A percentile compares a stretch with the other conserved stretches of the same genome.
Conservation (phyloP, 2,329 filamentous ascomycete species). For the Dactylellina sp. region DNA sequence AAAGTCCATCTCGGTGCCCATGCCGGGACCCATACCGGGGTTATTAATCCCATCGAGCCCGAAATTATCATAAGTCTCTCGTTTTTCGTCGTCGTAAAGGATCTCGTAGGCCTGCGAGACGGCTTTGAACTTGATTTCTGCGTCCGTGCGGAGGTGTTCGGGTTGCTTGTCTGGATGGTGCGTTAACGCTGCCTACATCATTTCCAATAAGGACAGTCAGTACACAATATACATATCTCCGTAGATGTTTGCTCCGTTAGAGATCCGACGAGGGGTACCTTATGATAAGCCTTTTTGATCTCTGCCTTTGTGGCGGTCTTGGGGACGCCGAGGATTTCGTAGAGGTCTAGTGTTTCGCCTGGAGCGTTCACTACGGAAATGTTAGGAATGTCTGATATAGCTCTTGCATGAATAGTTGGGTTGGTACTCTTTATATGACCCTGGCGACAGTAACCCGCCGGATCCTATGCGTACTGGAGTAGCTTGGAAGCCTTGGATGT, state of each 20-base stretch:
- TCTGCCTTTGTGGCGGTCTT: slow-evolving; percentile 79
- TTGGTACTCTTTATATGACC: slow-evolving; percentile 24
- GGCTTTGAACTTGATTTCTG: slow-evolving; percentile 91
- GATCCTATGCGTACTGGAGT: neutral
- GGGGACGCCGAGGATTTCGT: slow-evolving; percentile 81
- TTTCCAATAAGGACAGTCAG: slow-evolving; percentile 13
- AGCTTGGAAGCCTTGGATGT: neutral
- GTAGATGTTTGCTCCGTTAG: no score
- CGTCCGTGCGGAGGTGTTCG: slow-evolving; percentile 82
- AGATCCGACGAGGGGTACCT: slow-evolving; percentile 70
- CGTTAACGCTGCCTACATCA: slow-evolving; percentile 80
- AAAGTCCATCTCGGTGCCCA: slow-evolving; percentile 77
- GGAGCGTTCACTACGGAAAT: slow-evolving; percentile 57
- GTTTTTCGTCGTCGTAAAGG: slow-evolving; percentile 93
- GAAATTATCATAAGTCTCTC: slow-evolving; percentile 88
- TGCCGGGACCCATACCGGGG: slow-evolving; percentile 72
- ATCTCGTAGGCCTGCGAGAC: slow-evolving; percentile 97
- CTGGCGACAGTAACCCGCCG: slow-evolving; percentile 10
- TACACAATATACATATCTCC: no score
- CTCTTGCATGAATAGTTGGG: neutral
- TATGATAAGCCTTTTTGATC: slow-evolving; percentile 96
- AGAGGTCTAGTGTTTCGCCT: slow-evolving; percentile 71
- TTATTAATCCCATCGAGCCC: slow-evolving; percentile 96
- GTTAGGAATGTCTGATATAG: slow-evolving; percentile 31
- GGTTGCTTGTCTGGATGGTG: slow-evolving; percentile 97